phyloP scores from a whole-genome alignment of 495 filamentous ascomycete species.

The Jackrogersella multiformis region DNA sequence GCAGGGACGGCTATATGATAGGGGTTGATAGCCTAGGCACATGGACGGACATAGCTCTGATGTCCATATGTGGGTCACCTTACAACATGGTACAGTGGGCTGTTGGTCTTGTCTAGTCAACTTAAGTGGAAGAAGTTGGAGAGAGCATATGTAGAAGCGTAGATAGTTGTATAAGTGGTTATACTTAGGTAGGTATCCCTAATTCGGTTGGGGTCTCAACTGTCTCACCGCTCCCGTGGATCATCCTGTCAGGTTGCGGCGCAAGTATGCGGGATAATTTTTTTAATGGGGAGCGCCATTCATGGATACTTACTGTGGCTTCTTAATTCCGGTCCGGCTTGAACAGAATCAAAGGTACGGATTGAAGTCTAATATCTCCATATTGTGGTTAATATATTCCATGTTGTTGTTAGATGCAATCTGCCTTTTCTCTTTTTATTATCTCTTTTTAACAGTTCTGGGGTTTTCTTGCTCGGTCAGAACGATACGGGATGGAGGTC shows the following conservation, averaged over 20 bases:
- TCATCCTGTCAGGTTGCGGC: not conserved
- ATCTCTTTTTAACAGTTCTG: not conserved
- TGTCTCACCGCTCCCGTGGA: slow-evolving; percentile 2
- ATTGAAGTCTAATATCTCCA: not conserved
- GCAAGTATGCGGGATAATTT: not conserved
- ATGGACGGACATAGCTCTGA: slow-evolving; percentile 2
- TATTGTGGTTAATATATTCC: not conserved
- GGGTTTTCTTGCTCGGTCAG: not conserved
- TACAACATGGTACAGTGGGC: not conserved
- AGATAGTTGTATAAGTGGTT: not conserved
- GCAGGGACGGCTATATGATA: not conserved
- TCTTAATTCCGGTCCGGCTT: not conserved
- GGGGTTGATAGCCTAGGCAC: not conserved
- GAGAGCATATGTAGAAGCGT: not conserved
- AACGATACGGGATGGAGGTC: slow-evolving; percentile 12
- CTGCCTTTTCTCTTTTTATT: not conserved
- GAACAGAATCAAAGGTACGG: not conserved
- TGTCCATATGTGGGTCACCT: not conserved
- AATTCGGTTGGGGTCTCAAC: not conserved
- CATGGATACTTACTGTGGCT: not conserved
- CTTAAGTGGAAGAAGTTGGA: not conserved
- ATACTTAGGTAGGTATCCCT: not conserved
- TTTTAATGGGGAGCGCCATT: not conserved
- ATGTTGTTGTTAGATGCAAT: not conserved
- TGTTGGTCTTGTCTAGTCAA: not conserved